These are phyloP conservation scores for Coemansia reversa DNA, from an alignment of 192 early-diverging fungal genomes.

Conservation along the genomic window DNA sequence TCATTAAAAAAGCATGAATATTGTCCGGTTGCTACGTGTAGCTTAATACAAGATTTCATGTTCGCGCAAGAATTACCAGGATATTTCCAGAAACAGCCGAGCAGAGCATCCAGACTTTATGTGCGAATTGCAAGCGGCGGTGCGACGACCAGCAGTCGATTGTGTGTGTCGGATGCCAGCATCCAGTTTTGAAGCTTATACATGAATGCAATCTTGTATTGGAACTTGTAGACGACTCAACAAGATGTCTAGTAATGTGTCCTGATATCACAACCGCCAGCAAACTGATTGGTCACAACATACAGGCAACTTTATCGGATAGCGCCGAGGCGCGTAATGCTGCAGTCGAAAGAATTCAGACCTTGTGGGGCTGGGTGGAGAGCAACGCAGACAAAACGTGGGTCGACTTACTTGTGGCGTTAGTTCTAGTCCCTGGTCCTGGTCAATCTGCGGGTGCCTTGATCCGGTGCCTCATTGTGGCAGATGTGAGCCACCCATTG, in stretches of 20 bases:
- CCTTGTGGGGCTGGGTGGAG: conserved; percentile 6
- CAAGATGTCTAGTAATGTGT: conserved; percentile 19
- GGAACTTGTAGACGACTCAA: conserved; percentile 17
- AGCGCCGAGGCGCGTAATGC: background rate
- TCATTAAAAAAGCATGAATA: too few relatives aligned
- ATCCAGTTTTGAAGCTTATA: background rate
- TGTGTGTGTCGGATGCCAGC: conserved; percentile 5
- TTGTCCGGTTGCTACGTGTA: background rate
- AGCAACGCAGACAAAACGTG: background rate
- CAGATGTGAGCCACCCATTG: conserved; percentile 3
- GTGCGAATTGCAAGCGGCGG: conserved; percentile 7
- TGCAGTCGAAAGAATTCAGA: conserved; percentile 1
- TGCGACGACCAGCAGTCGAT: background rate
- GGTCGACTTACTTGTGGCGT: conserved; percentile 10
- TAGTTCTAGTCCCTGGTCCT: conserved; percentile 14
- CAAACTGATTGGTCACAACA: conserved; percentile 9
- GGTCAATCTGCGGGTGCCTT: background rate
- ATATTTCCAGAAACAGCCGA: conserved; percentile 11
- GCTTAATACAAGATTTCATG: conserved; percentile 11
- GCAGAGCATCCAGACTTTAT: background rate
- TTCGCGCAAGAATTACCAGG: conserved; percentile 3
- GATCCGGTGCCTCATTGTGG: conserved; percentile 8
- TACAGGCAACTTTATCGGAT: background rate
- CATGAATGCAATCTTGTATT: conserved; percentile 11
- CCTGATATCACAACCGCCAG: background rate